Conservation (phyloP, 75 land plant species). For the Picea glauca region DNA sequence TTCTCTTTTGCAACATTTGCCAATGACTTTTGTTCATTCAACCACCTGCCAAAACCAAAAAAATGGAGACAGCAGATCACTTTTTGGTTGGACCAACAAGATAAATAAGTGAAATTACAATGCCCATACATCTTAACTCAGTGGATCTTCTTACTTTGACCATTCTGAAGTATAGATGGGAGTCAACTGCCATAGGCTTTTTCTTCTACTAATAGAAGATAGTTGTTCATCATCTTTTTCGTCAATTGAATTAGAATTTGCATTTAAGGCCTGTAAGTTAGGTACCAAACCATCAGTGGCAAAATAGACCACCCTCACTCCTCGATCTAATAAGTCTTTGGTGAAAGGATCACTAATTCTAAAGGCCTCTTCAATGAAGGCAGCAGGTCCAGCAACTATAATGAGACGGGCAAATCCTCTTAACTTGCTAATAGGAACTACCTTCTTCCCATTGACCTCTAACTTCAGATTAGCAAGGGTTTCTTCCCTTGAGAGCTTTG, state of each 20-base stretch:
- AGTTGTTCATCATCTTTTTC: slow-evolving; percentile 36
- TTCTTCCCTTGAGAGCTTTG: slow-evolving; percentile 92
- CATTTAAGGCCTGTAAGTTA: background rate
- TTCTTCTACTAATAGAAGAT: slow-evolving; percentile 27
- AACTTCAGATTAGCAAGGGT: slow-evolving; percentile 73
- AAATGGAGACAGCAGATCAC: slow-evolving; percentile 2
- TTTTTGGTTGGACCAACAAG: slow-evolving; percentile 11
- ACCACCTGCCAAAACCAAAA: slow-evolving; percentile 60
- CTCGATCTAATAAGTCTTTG: slow-evolving; percentile 67
- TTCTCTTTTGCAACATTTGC: slow-evolving; percentile 77
- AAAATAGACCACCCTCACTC: slow-evolving; percentile 81
- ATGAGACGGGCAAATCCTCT: slow-evolving; percentile 89
- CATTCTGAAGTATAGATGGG: slow-evolving; percentile 75
- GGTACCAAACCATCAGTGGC: slow-evolving; percentile 63
- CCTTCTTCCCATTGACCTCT: slow-evolving; percentile 56
- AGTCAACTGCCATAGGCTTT: slow-evolving; percentile 70
- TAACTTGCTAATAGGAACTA: slow-evolving; percentile 56
- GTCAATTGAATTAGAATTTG: slow-evolving; percentile 16
- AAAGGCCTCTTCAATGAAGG: slow-evolving; percentile 62
- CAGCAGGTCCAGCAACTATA: slow-evolving; percentile 76
- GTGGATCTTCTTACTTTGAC: slow-evolving; percentile 49
- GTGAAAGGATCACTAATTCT: slow-evolving; percentile 61
- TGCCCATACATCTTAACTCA: background rate
- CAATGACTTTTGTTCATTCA: slow-evolving; percentile 85
- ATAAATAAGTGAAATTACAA: background rate